A percentile compares a stretch with the other conserved stretches of the same genome.
Conservation (phyloP, 306 rosid genomes). For the Oemleria cerasiformis region DNA sequence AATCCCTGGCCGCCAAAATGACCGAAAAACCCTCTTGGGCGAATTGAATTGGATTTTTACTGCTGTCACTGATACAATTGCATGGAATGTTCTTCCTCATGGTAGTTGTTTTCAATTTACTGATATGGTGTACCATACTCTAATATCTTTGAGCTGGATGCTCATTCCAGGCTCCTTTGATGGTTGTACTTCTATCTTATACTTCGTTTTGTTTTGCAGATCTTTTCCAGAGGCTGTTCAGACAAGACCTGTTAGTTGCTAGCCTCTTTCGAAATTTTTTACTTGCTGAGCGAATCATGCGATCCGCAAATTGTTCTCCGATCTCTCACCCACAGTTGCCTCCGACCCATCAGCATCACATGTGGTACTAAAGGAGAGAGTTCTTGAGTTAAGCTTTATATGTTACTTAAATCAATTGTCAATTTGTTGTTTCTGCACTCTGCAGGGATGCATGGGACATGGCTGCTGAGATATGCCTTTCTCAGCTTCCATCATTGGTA, state of each 20-base stretch:
- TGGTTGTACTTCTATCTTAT: conserved; percentile 21
- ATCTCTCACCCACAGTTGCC: conserved; percentile 89
- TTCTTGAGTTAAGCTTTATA: conserved; percentile 23
- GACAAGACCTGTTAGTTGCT: conserved; percentile 96
- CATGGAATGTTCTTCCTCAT: conserved; percentile 98
- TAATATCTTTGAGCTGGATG: conserved; percentile 11
- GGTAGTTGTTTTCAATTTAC: conserved; percentile 42
- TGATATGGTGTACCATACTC: conserved; percentile 1
- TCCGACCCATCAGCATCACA: conserved; percentile 97
- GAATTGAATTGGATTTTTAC: conserved; percentile 99
- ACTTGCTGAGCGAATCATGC: conserved; percentile 98
- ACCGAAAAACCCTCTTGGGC: conserved; percentile 91
- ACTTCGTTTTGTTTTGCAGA: conserved; percentile 49
- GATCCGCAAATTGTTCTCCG: conserved; percentile 97
- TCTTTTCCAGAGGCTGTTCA: conserved; percentile 92
- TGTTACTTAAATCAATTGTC: conserved; percentile 18
- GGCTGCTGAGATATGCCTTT: conserved; percentile 99
- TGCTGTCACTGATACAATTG: conserved; percentile 97
- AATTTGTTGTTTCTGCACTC: conserved; percentile 19
- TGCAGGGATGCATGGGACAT: conserved; percentile 99
- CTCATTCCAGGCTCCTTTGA: conserved; percentile 16
- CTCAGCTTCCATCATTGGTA: conserved; percentile 89
- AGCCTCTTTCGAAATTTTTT: conserved; percentile 88
- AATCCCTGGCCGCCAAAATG: conserved; percentile 97
- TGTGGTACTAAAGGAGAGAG: conserved; percentile 65